Evolutionary conservation across 768 basidiomycete species (phyloP), one percentile per base, ranked within the genome.

Genomic region (Daedalea quercina): DNA sequence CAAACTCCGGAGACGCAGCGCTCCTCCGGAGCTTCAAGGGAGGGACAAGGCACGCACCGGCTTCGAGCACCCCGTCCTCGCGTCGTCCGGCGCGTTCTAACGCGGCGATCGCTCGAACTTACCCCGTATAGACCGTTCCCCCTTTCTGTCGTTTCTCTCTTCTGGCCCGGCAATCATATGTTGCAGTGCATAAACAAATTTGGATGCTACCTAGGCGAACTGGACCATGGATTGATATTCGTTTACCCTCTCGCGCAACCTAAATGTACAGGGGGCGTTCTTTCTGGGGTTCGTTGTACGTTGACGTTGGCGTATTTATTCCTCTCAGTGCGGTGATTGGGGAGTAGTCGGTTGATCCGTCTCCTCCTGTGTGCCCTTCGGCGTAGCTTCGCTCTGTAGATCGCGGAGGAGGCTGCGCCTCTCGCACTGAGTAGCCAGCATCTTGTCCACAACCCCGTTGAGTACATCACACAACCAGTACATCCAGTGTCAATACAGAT

Each of bases 71-170:
- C 79, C 80, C 13, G 73, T 81, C 43, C 74, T 87, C 42, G 67
- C 73, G 11, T 63, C 83, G 55, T 78, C 80, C 4, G 83, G 82
- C 28, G 79, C 75, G 26, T 84, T 87, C 67, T 85, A 66, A 74
- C n/a, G 28, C 28, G 4, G 28, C 11, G 6, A 11, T 31, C n/a
- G 23, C 44, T 34, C 31, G 43, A 52, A 20, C 11, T 35, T 19
- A 25, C 35, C 15, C 31, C 52, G 51, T 28, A 33, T 41, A 23
- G 7, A 44, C 44, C 44, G 3, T 13, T 7, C 9, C 44, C 17
- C 23, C 22, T 20, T 22, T 6, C 9, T 44, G 7, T 22, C 9
- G 9, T 13, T 26, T 22, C 20, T 11, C 3, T 20, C 23, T 22
- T 44, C 20, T 3, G 12, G 11, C 31, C 40, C 34, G 46, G 46